Evolutionary conservation across 805 yeast species (phyloP), one percentile per base, ranked within the genome.

Genomic region (Lachancea fermentati): DNA sequence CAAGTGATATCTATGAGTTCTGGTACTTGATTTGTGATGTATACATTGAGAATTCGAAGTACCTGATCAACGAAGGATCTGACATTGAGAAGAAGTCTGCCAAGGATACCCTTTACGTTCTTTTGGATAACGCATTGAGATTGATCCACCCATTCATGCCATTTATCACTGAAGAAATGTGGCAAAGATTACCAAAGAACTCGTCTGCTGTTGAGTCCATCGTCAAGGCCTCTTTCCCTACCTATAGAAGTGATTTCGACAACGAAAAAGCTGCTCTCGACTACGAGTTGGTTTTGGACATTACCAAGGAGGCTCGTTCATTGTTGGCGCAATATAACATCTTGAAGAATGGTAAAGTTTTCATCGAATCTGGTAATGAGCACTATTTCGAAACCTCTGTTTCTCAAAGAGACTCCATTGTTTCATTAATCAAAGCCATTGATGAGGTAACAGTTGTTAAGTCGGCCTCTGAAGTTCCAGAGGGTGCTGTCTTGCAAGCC

Each of bases 71-170:
- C 57, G 97, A 91, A 66, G 98, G 98, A 56, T 74, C 94, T 30
- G 78, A 76, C 19, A 82, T 67, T 47, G 95, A 93, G 71, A 75
- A 80, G 70, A 76, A 77, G 64, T 85, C 95, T 40, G 98, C 97
- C 13, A 85, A 82, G 69, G 94, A 91, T 63, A 93, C 97, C 17
- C 73, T 93, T 51, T 93, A 88, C 78, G 85, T 93, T 26, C 78
- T 95, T 69, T 73, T 91, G 52, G 97, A 93, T 58, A 85, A 84
- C 51, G 96, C 96, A 8, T 75, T 91, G 69, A 81, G 75, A 62
- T 62, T 93, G 69, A 93, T 91, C 53, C 97, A 91, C 62, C 98
- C 98, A 63, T 93, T 87, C 73, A 93, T 93, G 98, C 98, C 98
- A 30, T 93, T 78, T 62, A 72, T 93, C 51, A 82, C 97, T 35